A percentile compares a stretch with the other conserved stretches of the same genome.
phyloP scores from a whole-genome alignment of 805 yeast species.

The Cephaloascus albidus region DNA sequence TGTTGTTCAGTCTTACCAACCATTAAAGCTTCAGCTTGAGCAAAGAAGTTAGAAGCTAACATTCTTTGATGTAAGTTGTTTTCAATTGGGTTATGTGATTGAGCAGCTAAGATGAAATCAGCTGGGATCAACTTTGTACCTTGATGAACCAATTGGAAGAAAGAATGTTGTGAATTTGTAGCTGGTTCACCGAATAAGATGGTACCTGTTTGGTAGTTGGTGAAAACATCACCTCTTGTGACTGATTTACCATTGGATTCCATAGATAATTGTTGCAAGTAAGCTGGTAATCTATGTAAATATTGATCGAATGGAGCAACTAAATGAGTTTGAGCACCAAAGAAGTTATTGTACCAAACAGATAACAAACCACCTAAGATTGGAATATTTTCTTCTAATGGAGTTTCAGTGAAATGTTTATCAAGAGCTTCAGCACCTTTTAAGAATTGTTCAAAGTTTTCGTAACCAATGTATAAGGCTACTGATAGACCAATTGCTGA shows the following conservation, averaged over 20 bases:
- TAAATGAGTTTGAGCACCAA: slow-evolving; percentile 95
- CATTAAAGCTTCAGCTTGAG: slow-evolving; percentile 97
- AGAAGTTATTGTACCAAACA: slow-evolving; percentile 98
- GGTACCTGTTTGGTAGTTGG: slow-evolving; percentile 92
- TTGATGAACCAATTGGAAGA: slow-evolving; percentile 99
- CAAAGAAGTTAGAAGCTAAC: slow-evolving; percentile 98
- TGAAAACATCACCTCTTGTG: slow-evolving; percentile 83
- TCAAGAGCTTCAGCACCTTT: slow-evolving; percentile 98
- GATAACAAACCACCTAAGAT: slow-evolving; percentile 86
- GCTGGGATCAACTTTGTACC: slow-evolving; percentile 97
- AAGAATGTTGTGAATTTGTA: slow-evolving; percentile 97
- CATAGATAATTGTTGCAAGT: slow-evolving; percentile 97
- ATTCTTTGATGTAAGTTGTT: slow-evolving; percentile 89
- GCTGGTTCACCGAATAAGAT: slow-evolving; percentile 98
- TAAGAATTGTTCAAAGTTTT: slow-evolving; percentile 84
- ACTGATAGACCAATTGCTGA: slow-evolving; percentile 96
- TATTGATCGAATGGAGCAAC: slow-evolving; percentile 99
- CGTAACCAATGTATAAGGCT: slow-evolving; percentile 91
- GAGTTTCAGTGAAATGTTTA: slow-evolving; percentile 76
- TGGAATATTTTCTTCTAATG: slow-evolving; percentile 88
- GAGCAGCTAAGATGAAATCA: slow-evolving; percentile 94
- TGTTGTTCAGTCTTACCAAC: slow-evolving; percentile 84
- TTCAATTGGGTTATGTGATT: slow-evolving; percentile 96
- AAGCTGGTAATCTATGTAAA: slow-evolving; percentile 98
- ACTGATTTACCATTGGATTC: slow-evolving; percentile 98